Percentiles rank a stretch among this genome's conserved stretches.
Conservation (phyloP, 257 asterid species). For the Jasminum sambac region DNA sequence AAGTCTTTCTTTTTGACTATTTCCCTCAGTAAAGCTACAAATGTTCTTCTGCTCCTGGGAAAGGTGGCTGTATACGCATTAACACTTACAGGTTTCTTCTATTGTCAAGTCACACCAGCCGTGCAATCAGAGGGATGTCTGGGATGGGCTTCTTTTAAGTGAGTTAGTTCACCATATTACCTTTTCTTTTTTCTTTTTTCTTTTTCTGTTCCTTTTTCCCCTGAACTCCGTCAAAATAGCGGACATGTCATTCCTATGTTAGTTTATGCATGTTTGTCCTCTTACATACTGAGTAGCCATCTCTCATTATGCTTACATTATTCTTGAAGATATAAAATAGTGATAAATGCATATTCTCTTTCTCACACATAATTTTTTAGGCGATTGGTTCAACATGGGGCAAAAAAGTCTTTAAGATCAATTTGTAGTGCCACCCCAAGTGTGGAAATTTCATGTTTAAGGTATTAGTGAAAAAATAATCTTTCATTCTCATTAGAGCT, state of each 20-base stretch:
- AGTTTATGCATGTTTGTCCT: constrained; percentile 13
- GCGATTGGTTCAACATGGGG: background rate
- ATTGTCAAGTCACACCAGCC: constrained; percentile 62
- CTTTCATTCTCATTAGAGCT: background rate
- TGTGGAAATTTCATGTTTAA: background rate
- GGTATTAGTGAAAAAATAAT: background rate
- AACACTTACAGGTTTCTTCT: constrained; percentile 85
- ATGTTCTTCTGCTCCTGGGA: constrained; percentile 79
- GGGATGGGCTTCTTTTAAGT: constrained; percentile 59
- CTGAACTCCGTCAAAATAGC: constrained; percentile 8
- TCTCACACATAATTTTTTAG: background rate
- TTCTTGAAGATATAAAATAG: background rate
- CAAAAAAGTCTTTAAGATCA: background rate
- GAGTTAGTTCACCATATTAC: constrained; percentile 36
- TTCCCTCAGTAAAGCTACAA: constrained; percentile 75
- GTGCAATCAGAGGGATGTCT: constrained; percentile 51
- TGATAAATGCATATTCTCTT: background rate
- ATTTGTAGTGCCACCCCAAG: background rate
- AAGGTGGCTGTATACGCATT: constrained; percentile 92
- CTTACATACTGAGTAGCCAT: background rate
- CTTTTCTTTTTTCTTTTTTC: too few relatives aligned
- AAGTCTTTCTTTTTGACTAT: constrained; percentile 26
- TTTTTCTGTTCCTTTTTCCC: too few relatives aligned
- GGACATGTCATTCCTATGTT: constrained; percentile 18
- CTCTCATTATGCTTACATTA: constrained; percentile 11